Evolutionary conservation across 352 stramenopile species (phyloP), one percentile per base, ranked within the genome.

Genomic region (Phytopythium mirpurense): DNA sequence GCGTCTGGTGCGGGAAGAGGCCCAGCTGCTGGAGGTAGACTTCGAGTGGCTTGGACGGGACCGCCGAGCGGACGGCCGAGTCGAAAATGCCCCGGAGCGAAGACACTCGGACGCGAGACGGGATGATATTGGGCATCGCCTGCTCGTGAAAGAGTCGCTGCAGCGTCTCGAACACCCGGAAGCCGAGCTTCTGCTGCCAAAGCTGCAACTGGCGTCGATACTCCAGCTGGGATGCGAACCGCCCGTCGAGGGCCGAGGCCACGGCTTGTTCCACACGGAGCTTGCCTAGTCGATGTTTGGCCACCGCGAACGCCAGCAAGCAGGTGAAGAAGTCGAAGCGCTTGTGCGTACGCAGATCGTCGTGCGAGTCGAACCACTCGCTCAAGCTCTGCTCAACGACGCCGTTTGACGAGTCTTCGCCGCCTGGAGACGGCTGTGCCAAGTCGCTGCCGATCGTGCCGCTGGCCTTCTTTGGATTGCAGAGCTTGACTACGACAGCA

Each of bases 101-200:
- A 2, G 62, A 68, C 7, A 85, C 76, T 15, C 54, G 62, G 11
- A 89, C 56, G 9, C 76, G 75, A 0, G 76, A 71, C 0, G 78
- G 78, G 21, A 85, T 75, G 59, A 84, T 74, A 5, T 62, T 70
- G 0, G 74, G 62, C 3, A 87, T 27, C 0, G 72, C 59, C 2
- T 63, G 57, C n/a, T 82, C 71, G 27, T 86, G 78, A 27, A 88
- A 86, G 46, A 65, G 63, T 0, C 74, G 66, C 37, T 86, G 78
- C 2, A 88, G 60, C 1, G 65, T 81, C 55, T 86, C 68, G 46
- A 87, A 87, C 7, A 70, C 50, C 1, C 75, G 65, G 36, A 74
- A 75, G 0, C 76, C 74, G 12, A 89, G 58, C 29, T 86, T 87
- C 3, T 86, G 68, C 29, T 87, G 78, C 75, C 78, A 89, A 14